Evolutionary conservation across 768 basidiomycete species (phyloP).

Genomic region (Pulveroboletus sp.): DNA sequence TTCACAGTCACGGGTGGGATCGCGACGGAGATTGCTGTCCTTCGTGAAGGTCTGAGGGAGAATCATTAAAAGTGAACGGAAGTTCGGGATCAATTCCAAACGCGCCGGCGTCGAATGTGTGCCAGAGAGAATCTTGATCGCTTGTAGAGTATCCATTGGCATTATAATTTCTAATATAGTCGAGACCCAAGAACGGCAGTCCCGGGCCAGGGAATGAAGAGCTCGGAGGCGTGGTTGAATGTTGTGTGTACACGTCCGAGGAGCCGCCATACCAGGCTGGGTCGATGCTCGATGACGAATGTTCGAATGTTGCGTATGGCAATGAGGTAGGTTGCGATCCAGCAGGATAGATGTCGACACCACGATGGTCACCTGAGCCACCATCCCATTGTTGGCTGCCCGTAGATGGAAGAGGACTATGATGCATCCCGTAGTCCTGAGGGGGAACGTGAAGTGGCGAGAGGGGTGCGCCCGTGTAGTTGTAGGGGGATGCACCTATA

Average conservation of each 20-base stretch:
- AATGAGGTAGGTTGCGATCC: conserved; percentile 31
- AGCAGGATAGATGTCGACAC: conserved; percentile 43
- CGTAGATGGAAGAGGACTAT: conserved; percentile 27
- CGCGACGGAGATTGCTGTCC: conserved; percentile 28
- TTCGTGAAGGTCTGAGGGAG: conserved; percentile 28
- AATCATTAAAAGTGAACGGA: conserved; percentile 55
- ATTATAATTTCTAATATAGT: conserved; percentile 77
- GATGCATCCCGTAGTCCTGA: conserved; percentile 48
- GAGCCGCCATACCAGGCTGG: conserved; percentile 31
- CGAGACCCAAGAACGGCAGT: conserved; percentile 80
- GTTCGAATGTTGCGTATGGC: conserved; percentile 45
- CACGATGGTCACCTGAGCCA: conserved; percentile 35
- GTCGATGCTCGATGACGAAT: conserved; percentile 40
- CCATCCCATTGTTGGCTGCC: conserved; percentile 43
- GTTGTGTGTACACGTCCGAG: conserved; percentile 40
- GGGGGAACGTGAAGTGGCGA: conserved; percentile 52
- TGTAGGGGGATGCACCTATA: conserved; percentile 42
- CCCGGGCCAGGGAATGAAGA: conserved; percentile 67
- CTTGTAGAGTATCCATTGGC: conserved; percentile 38
- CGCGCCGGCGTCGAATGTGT: conserved; percentile 66
- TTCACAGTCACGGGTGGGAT: conserved; percentile 16
- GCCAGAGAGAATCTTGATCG: conserved; percentile 45
- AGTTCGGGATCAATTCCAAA: conserved; percentile 78
- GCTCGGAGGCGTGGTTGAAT: conserved; percentile 57
- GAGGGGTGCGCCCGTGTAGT: conserved; percentile 41